Percentiles rank a stretch among this genome's conserved stretches.
Conservation (phyloP, 2,329 filamentous ascomycete genomes). For the Trichoderma gracile region DNA sequence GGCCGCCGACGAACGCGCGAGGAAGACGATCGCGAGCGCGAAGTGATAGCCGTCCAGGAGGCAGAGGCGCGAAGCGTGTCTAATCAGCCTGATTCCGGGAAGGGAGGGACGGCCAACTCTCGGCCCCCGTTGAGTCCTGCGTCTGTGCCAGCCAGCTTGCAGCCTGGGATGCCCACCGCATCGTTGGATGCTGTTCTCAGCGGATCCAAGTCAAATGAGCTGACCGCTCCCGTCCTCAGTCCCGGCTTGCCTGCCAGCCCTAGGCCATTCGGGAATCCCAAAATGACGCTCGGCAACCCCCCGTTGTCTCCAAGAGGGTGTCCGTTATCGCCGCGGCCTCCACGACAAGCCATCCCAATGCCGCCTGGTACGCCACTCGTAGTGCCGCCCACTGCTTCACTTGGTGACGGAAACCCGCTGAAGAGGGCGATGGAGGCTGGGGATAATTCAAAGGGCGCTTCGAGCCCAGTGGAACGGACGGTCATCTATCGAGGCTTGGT, state of each 20-base stretch:
- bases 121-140: conserved; percentile 44
- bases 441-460: conserved; percentile 31
- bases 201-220: conserved; percentile 38
- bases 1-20: conserved; percentile 82
- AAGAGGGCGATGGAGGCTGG: conserved; percentile 36
- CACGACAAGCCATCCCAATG: conserved; percentile 71
- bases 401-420: conserved; percentile 16
- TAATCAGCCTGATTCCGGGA: conserved; percentile 64
- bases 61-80: conserved; percentile 71
- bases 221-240: conserved; percentile 53
- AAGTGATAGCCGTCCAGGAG: conserved; percentile 65
- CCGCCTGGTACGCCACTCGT: conserved; percentile 68
- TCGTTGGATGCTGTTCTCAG: conserved; percentile 57
- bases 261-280: conserved; percentile 56
- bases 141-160: conserved; percentile 37
- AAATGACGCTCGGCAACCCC: conserved; percentile 57
- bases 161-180: conserved; percentile 45
- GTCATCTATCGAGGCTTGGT: conserved; percentile 74
- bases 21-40: conserved; percentile 80
- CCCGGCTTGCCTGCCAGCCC: conserved; percentile 62
- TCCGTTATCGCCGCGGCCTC: conserved; percentile 70
- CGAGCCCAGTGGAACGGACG: conserved; percentile 47
- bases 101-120: conserved; percentile 33
- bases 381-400: conserved; percentile 40
- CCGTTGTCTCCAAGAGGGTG: conserved; percentile 64